A percentile compares a stretch with the other conserved stretches of the same genome.
Conservation (phyloP, 208 protist species). For the Crithidia sp. region DNA sequence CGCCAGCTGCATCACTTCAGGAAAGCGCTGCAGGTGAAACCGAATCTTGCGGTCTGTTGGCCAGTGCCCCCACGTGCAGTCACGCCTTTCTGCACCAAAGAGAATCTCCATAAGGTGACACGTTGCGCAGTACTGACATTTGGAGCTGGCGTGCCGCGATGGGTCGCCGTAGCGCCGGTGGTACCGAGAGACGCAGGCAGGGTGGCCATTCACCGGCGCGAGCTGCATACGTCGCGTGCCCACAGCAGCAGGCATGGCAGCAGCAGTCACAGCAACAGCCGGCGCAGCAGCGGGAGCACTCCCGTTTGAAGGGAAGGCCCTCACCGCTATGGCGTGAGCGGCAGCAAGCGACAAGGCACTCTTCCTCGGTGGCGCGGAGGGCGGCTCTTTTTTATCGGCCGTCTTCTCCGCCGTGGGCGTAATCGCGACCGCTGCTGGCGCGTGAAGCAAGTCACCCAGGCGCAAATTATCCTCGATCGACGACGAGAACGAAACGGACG, state of each 20-base stretch:
- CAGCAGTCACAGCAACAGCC: too few relatives aligned
- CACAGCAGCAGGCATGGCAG: too few relatives aligned
- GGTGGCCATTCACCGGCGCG: neutral
- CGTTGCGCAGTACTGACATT: conserved; percentile 65
- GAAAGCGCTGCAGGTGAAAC: conserved; percentile 51
- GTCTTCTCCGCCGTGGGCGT: too few relatives aligned
- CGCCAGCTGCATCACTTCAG: conserved; percentile 42
- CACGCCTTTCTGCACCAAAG: conserved; percentile 51
- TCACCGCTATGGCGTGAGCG: too few relatives aligned
- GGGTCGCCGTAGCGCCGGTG: conserved; percentile 53
- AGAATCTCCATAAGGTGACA: conserved; percentile 81
- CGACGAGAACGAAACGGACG: too few relatives aligned
- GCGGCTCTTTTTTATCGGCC: too few relatives aligned
- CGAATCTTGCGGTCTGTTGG: conserved; percentile 59
- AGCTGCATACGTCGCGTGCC: neutral
- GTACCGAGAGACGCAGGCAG: conserved; percentile 57
- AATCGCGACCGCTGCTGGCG: too few relatives aligned
- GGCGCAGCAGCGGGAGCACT: too few relatives aligned
- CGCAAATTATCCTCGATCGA: conserved; percentile 2
- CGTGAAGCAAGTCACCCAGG: conserved; percentile 15
- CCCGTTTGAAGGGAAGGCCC: too few relatives aligned
- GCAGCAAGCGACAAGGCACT: too few relatives aligned
- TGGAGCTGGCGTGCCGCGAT: conserved; percentile 46
- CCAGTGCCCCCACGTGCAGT: conserved; percentile 71
- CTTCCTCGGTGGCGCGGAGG: too few relatives aligned